Evolutionary conservation across 2,329 filamentous ascomycete genomes (phyloP), one percentile per base, ranked within the genome.

Genomic region (Colletotrichum neosansevieriae): DNA sequence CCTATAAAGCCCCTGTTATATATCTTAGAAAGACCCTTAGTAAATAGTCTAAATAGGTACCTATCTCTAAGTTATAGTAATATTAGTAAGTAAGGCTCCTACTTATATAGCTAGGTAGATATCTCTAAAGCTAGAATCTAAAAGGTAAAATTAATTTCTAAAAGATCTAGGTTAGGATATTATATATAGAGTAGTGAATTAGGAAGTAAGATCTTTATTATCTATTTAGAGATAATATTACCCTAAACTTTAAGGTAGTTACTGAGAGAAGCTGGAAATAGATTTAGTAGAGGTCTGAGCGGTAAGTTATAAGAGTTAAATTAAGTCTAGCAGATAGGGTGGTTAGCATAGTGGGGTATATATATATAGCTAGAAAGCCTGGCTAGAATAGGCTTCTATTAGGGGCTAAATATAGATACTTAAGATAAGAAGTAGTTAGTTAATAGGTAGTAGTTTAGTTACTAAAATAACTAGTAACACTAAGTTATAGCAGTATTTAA

Each of bases 261-360:
- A 9, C 34, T 36, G 9, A 47, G 11, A 57, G 29, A 40, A 45
- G 54, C 38, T 58, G 15, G 40, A 58, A 58, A 34, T 45, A 11
- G 40, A 58, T 44, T 4, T n/a, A 6, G 40, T 13, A 17, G 10
- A 29, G 6, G 36, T 6, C 42, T 44, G 4, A 9, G 42, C 44
- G 6, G 54, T 21, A 24, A 32, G 19, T 6, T 36, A 21, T 15
- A 4, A 34, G 3, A 32, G 54, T 45, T 6, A 19, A 40, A 36
- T n/a, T 6, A 17, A 59, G 56, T 29, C 2, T 21, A 21, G 21
- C 21, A 21, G 3, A 21, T 3, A 21, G 21, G 21, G 21, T 21
- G 3, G 21, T 21, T 21, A 21, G 21, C 21, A 21, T 21, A 21
- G 21, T 21, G 21, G n/a, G n/a, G n/a, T n/a, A 21, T 21, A 21